phyloP scores from a whole-genome alignment of 2,329 filamentous ascomycete genomes.

The Stenocarpella maydis region DNA sequence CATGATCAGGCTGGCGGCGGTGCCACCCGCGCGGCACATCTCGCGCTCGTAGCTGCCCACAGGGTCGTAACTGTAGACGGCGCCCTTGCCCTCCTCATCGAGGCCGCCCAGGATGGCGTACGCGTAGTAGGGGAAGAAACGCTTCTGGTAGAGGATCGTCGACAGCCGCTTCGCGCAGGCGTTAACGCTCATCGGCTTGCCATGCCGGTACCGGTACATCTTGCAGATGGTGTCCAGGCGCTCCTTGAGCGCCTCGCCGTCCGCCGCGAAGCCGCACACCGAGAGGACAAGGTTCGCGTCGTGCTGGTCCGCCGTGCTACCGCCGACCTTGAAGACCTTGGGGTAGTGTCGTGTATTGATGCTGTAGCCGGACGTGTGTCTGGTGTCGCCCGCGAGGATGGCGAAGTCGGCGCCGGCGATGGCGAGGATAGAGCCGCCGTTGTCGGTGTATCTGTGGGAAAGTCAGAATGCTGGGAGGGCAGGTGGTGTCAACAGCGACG shows the following conservation, averaged over 20 bases:
- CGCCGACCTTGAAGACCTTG: conserved; percentile 97
- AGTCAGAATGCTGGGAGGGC: background rate
- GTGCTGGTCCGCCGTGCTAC: conserved; percentile 83
- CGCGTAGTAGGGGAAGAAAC: conserved; percentile 99
- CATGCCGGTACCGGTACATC: conserved; percentile 98
- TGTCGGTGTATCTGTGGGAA: conserved; percentile 85
- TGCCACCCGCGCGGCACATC: conserved; percentile 92
- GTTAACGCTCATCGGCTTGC: conserved; percentile 93
- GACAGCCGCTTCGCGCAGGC: conserved; percentile 95
- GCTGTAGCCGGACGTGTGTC: conserved; percentile 94
- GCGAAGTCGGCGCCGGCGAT: conserved; percentile 94
- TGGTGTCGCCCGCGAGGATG: conserved; percentile 96
- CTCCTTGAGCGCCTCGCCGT: conserved; percentile 93
- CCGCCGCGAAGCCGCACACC: conserved; percentile 94
- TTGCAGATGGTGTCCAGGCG: conserved; percentile 94
- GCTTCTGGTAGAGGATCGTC: conserved; percentile 95
- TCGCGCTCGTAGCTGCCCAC: conserved; percentile 98
- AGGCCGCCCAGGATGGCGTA: conserved; percentile 92
- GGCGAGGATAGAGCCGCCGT: conserved; percentile 94
- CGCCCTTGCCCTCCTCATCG: conserved; percentile 93
- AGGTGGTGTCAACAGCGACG: background rate
- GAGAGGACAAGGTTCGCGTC: conserved; percentile 89
- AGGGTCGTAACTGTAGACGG: conserved; percentile 96
- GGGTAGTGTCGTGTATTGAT: conserved; percentile 97
- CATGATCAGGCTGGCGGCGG: conserved; percentile 95